A percentile compares a stretch with the other conserved stretches of the same genome.
Evolutionary conservation across 805 yeast species (phyloP).

Genomic region (Candida succiphila): DNA sequence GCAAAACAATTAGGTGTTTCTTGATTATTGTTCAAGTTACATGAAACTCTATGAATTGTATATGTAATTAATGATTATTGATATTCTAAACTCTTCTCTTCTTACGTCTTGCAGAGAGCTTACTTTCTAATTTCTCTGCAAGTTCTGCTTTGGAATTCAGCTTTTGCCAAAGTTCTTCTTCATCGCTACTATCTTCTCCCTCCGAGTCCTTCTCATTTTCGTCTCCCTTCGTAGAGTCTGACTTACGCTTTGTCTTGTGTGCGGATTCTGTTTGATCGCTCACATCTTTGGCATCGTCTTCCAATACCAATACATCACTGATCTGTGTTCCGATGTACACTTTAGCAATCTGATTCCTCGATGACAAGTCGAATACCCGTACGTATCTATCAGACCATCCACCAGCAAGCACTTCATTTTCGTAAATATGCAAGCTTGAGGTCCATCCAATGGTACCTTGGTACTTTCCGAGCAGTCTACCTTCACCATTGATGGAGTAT

Average conservation of each 20-base stretch:
- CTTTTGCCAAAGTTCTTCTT: constrained; percentile 23
- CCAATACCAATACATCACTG: constrained; percentile 38
- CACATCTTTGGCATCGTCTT: constrained; percentile 31
- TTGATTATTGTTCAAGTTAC: background rate
- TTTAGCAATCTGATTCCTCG: constrained; percentile 56
- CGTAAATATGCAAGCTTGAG: constrained; percentile 23
- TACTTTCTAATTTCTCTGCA: background rate
- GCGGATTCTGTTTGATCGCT: constrained; percentile 18
- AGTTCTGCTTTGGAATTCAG: constrained; percentile 8
- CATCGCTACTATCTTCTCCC: constrained; percentile 23
- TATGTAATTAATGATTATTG: constrained; percentile 1
- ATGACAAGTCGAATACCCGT: constrained; percentile 57
- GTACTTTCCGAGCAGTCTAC: constrained; percentile 56
- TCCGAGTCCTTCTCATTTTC: constrained; percentile 22
- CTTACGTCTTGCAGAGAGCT: constrained; percentile 16
- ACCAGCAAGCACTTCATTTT: constrained; percentile 41
- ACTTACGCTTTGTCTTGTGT: constrained; percentile 8
- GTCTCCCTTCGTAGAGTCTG: constrained; percentile 25
- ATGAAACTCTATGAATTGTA: background rate
- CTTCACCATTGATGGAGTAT: constrained; percentile 38
- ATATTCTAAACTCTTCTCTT: constrained; percentile 15
- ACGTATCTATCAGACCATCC: constrained; percentile 88
- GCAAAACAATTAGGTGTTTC: constrained; percentile 9
- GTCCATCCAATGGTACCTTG: constrained; percentile 75
- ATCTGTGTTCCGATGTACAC: constrained; percentile 72